Base-by-base conservation (phyloP, 306 rosid genomes). In the Benincasa hispida region DNA sequence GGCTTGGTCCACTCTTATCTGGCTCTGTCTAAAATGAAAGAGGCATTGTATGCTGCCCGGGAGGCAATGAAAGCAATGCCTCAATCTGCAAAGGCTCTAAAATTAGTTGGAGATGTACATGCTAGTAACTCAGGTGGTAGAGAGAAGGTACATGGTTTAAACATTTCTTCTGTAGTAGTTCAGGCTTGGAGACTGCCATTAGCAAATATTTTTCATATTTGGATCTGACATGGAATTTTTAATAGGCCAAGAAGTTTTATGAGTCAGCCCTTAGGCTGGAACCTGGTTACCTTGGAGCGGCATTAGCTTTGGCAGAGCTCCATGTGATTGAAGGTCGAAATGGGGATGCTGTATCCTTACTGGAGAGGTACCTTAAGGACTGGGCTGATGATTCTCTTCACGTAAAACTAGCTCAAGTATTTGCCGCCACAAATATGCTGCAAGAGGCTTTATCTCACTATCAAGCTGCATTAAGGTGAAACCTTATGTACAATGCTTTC, bases 61-160 rank as follows among this genome's bases (percentile, higher is more conserved):
- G 99, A 92, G 86, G 99, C 99, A 56, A 92, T 95, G 99, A 95
- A 91, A 82, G 97, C 98, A 83, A 95, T 92, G 97, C 99, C 99
- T 81, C 98, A 95, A 78, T 95, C 98, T 1, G 99, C 99, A 19
- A 95, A 92, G 91, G 98, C 99, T 68, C 86, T 92, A 76, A 95
- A 95, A 85, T 82, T 95, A 81, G 98, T 95, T 42, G 99, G 98
- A 62, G 99, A 95, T 82, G 99, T 90, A 56, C 98, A 95, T 82
- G 99, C 93, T 25, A 92, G 91, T 87, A 95, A 88, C 83, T 83
- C 96, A 13, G 69, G 90, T 79, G 99, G 99, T 86, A 89, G 98
- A 85, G 98, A 95, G 85, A 92, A 95, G 97, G 99, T 90, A 86
- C 60, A 77, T 53, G 67, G 10, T 0, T 48, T 45, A 32, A 56